A percentile compares a stretch with the other conserved stretches of the same genome.
These are phyloP conservation scores for Colletotrichum echinochloae DNA, from an alignment of 2,329 filamentous ascomycete species.

Conservation along the genomic window DNA sequence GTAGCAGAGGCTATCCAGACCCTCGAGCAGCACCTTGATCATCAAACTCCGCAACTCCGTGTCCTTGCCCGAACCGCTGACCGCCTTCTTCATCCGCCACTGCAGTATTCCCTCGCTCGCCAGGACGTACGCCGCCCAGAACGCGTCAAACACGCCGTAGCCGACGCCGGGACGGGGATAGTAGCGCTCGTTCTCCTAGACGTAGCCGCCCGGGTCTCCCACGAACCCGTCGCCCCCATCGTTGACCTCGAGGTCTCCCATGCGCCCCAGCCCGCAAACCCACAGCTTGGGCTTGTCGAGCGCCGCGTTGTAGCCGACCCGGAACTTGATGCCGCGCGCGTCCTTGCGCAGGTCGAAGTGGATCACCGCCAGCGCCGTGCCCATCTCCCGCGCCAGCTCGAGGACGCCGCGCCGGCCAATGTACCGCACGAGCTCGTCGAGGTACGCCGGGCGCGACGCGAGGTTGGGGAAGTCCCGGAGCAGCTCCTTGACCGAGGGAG, in stretches of 20 bases:
- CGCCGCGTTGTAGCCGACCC: conserved; percentile 1
- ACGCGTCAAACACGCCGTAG: conserved; percentile 20
- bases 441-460: conserved; percentile 14
- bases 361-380: conserved; percentile 23
- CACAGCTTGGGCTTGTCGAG: conserved; percentile 14
- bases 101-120: conserved; percentile 9
- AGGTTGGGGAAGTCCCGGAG: not conserved
- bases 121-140: conserved; percentile 10
- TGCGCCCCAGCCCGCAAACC: conserved; percentile 14
- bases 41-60: conserved; percentile 5
- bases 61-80: not conserved
- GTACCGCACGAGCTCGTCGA: conserved; percentile 20
- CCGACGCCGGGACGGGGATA: conserved; percentile 28
- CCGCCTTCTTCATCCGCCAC: not conserved
- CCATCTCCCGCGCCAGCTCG: conserved; percentile 20
- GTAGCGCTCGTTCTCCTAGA: conserved; percentile 27
- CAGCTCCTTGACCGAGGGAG: not conserved
- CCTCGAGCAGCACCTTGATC: not conserved
- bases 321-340: conserved; percentile 14
- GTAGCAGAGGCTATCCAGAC: not conserved
- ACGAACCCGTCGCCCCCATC: not conserved
- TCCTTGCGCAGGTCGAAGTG: conserved; percentile 22
- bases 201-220: not conserved
- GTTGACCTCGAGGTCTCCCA: not conserved
- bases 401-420: conserved; percentile 1